A percentile compares a stretch with the other conserved stretches of the same genome.
Conservation (phyloP, 2,329 filamentous ascomycete genomes). For the Nemania sp. region DNA sequence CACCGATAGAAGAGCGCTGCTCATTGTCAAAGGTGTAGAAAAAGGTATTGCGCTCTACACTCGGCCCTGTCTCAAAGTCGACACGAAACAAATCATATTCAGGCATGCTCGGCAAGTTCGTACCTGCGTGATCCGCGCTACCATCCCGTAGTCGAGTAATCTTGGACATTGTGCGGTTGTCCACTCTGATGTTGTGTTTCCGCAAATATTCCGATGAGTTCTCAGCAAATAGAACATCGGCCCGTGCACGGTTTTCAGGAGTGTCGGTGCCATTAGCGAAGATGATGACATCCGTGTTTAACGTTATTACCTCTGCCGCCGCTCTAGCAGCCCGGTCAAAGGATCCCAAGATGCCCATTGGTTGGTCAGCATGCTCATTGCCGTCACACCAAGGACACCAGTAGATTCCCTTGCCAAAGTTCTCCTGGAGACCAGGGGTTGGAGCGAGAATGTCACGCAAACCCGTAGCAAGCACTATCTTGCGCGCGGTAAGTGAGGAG, state of each 20-base stretch:
- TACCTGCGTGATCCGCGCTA: slow-evolving; percentile 50
- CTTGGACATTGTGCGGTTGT: slow-evolving; percentile 65
- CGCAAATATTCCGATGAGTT: slow-evolving; percentile 62
- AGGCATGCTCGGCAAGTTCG: slow-evolving; percentile 56
- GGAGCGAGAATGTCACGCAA: slow-evolving; percentile 64
- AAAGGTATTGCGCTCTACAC: slow-evolving; percentile 62
- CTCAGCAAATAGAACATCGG: slow-evolving; percentile 55
- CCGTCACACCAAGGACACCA: slow-evolving; percentile 76
- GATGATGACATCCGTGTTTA: slow-evolving; percentile 67
- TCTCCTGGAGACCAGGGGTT: slow-evolving; percentile 66
- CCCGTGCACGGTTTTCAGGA: slow-evolving; percentile 53
- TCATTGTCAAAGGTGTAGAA: slow-evolving; percentile 60
- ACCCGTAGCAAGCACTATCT: slow-evolving; percentile 69
- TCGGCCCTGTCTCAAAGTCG: slow-evolving; percentile 58
- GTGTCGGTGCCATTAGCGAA: slow-evolving; percentile 71
- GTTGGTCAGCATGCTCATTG: slow-evolving; percentile 69
- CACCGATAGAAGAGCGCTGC: slow-evolving; percentile 62
- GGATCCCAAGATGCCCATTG: slow-evolving; percentile 64
- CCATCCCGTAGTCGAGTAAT: slow-evolving; percentile 61
- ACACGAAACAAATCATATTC: slow-evolving; percentile 68
- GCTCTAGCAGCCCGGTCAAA: slow-evolving; percentile 58
- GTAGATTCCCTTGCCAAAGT: slow-evolving; percentile 69
- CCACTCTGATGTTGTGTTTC: slow-evolving; percentile 63
- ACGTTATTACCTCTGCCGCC: slow-evolving; percentile 64
- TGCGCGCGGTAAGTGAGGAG: slow-evolving; percentile 60